Evolutionary conservation across 768 basidiomycete genomes (phyloP).

Genomic region (Saitozyma sp.): DNA sequence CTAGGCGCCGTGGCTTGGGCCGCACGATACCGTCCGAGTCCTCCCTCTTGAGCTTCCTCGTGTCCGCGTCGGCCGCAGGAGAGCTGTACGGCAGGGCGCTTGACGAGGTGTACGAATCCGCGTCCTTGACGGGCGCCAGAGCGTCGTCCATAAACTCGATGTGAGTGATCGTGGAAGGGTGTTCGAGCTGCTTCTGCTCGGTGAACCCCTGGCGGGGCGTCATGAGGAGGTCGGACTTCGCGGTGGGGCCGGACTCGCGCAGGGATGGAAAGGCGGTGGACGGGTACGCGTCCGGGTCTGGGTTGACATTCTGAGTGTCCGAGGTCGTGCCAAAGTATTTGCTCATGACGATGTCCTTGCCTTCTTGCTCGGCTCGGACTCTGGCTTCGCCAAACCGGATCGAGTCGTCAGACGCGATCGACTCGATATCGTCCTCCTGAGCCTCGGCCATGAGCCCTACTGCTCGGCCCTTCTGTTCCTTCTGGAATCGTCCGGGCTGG

Average conservation of each 20-base stretch:
- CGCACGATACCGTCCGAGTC: neutral
- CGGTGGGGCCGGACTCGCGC: neutral
- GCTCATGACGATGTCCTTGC: constrained; percentile 5
- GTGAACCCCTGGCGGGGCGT: neutral
- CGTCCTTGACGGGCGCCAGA: no score
- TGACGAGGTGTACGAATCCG: constrained; percentile 4
- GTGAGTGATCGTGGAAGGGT: neutral
- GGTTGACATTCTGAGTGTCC: no score
- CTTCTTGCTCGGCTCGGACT: constrained; percentile 2
- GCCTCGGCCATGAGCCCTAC: no score
- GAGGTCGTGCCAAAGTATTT: neutral
- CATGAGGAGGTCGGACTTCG: neutral
- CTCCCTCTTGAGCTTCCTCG: neutral
- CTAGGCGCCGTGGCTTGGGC: no score
- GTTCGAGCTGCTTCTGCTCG: neutral
- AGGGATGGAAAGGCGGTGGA: no score
- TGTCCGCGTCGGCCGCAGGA: constrained; percentile 7
- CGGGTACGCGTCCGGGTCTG: no score
- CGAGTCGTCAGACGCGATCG: no score
- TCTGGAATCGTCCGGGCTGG: no score
- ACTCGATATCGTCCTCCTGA: no score
- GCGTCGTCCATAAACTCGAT: no score
- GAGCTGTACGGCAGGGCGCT: constrained; percentile 22
- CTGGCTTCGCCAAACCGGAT: no score
- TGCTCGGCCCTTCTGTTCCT: no score